Percentiles rank a stretch among this genome's conserved stretches.
Evolutionary conservation across 345 rosid species (phyloP).

Genomic region (Citrus australasica): DNA sequence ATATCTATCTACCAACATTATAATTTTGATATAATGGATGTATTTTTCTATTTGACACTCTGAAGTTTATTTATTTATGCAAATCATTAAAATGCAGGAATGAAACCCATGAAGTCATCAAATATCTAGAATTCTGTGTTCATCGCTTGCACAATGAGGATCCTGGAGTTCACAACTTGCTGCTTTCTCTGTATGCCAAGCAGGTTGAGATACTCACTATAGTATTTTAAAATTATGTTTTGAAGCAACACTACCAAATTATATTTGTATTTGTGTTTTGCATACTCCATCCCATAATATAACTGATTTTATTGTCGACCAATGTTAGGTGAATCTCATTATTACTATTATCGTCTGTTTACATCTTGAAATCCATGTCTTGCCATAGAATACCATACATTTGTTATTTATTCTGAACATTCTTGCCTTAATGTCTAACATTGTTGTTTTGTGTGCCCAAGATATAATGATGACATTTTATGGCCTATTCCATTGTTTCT

Average conservation of each 20-base stretch:
- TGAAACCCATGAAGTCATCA: conserved; percentile 98
- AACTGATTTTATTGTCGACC: not conserved
- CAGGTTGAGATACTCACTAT: conserved; percentile 54
- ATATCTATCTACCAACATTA: not conserved
- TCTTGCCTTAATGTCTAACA: not conserved
- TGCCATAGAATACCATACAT: not conserved
- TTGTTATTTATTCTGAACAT: not conserved
- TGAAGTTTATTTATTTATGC: not conserved
- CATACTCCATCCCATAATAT: not conserved
- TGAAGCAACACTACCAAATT: not conserved
- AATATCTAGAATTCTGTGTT: conserved; percentile 90
- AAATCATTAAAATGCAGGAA: conserved; percentile 55
- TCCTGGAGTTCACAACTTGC: conserved; percentile 94
- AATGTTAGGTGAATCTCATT: not conserved
- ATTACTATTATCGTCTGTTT: not conserved
- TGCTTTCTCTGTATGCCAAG: conserved; percentile 93
- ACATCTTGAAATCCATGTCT: not conserved
- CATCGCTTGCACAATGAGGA: conserved; percentile 90
- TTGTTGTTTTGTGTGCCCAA: not conserved
- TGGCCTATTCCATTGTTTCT: not conserved
- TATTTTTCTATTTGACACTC: not conserved
- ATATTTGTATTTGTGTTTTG: not conserved
- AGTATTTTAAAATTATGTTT: not conserved
- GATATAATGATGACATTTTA: not conserved
- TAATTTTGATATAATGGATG: not conserved